Evolutionary conservation across 306 rosid species (phyloP).

Genomic region (Vigna trinervia): DNA sequence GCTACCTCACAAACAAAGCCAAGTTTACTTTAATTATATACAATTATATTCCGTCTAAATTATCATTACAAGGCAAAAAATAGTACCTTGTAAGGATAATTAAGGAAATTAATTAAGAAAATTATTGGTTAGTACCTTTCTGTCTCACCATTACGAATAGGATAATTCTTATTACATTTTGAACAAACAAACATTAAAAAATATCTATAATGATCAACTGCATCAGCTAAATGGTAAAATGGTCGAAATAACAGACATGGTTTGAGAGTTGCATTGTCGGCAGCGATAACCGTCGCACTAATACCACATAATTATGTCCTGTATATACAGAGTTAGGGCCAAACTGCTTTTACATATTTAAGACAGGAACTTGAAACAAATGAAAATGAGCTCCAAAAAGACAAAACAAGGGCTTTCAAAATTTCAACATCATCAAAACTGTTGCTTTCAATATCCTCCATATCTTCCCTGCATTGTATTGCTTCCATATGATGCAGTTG

Average conservation of each 20-base stretch:
- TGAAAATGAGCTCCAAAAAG: conserved; percentile 19
- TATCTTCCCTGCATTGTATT: conserved; percentile 60
- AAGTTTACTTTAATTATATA: too few relatives aligned
- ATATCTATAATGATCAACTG: neutral
- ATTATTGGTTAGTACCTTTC: neutral
- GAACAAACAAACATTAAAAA: neutral
- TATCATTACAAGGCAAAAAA: too few relatives aligned
- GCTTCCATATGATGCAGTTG: conserved; percentile 64
- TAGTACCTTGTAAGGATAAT: too few relatives aligned
- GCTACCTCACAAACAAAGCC: too few relatives aligned
- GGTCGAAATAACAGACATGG: neutral
- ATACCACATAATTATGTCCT: conserved; percentile 40
- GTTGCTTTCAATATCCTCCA: conserved; percentile 49
- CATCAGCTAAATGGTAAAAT: neutral
- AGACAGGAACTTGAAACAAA: conserved; percentile 7
- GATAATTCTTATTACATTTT: neutral
- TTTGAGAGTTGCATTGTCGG: neutral
- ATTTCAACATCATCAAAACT: conserved; percentile 56
- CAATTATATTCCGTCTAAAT: too few relatives aligned
- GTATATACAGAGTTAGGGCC: conserved; percentile 37
- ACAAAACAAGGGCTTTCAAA: neutral
- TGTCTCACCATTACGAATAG: neutral
- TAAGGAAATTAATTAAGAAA: neutral
- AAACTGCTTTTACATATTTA: neutral
- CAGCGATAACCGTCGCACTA: conserved; percentile 39